These are phyloP conservation scores for Megacollybia marginata DNA, from an alignment of 768 basidiomycete genomes.

Conservation along the genomic window DNA sequence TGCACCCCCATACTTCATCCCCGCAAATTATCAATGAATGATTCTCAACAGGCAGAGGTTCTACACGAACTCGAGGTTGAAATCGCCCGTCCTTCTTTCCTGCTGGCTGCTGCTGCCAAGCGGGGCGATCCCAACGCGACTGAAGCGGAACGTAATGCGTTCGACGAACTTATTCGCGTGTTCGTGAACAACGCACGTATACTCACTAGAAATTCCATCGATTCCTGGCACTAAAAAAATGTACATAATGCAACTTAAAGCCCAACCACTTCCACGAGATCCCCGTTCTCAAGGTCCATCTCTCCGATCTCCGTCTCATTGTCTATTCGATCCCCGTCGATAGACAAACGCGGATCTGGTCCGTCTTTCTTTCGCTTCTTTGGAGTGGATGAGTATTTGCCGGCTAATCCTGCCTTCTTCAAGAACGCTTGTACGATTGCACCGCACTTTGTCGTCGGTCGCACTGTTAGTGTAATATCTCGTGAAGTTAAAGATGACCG, in stretches of 20 bases:
- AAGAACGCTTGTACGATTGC: constrained; percentile 72
- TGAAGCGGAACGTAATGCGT: constrained; percentile 64
- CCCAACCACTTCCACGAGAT: constrained; percentile 61
- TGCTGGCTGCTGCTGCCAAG: constrained; percentile 66
- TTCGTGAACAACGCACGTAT: constrained; percentile 93
- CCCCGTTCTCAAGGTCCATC: constrained; percentile 72
- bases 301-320: constrained; percentile 53
- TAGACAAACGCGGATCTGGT: constrained; percentile 42
- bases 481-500: constrained; percentile 49
- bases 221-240: constrained; percentile 33
- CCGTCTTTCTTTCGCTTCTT: constrained; percentile 16
- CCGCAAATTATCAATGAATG: not conserved
- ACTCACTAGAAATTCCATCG: constrained; percentile 68
- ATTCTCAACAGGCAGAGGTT: constrained; percentile 39
- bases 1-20: constrained; percentile 12
- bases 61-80: constrained; percentile 91
- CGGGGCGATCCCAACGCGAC: constrained; percentile 52
- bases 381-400: constrained; percentile 33
- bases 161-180: constrained; percentile 87
- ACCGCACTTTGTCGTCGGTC: constrained; percentile 68
- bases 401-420: constrained; percentile 54
- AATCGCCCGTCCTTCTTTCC: constrained; percentile 59
- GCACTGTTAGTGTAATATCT: constrained; percentile 59
- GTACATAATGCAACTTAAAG: not conserved
- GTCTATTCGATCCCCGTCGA: constrained; percentile 72